These are phyloP conservation scores for Penicillium sp. DNA, from an alignment of 2,329 filamentous ascomycete species.

Conservation along the genomic window DNA sequence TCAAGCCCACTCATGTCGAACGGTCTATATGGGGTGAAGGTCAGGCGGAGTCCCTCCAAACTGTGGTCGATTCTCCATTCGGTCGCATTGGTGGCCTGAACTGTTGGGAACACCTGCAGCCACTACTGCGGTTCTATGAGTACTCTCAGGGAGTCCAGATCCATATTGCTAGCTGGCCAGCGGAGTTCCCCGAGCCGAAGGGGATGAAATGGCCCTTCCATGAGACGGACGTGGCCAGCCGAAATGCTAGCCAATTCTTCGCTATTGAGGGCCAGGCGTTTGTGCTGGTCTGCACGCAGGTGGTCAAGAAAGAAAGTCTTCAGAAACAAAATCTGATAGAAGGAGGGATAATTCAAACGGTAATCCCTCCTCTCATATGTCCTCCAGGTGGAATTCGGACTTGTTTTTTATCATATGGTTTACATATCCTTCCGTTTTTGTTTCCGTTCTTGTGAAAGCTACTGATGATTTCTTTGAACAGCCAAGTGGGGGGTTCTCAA, in stretches of 20 bases:
- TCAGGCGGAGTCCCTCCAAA: conserved; percentile 30
- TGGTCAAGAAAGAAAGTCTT: neutral
- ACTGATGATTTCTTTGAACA: too few relatives aligned
- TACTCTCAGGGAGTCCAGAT: conserved; percentile 45
- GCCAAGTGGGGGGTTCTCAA: neutral
- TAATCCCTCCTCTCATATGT: too few relatives aligned
- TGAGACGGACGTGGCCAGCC: neutral
- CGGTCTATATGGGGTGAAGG: conserved; percentile 49
- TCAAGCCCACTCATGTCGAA: conserved; percentile 54
- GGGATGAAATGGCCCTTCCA: neutral
- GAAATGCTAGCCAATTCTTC: neutral
- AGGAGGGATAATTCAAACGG: neutral
- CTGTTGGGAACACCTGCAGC: conserved; percentile 52
- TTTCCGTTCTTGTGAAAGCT: too few relatives aligned
- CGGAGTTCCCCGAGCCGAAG: neutral
- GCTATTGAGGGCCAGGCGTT: neutral
- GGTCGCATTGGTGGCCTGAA: conserved; percentile 30
- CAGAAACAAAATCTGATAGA: neutral
- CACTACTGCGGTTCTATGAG: conserved; percentile 48
- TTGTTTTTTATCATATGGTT: too few relatives aligned
- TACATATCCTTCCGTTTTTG: too few relatives aligned
- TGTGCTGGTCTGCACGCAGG: neutral
- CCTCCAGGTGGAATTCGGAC: too few relatives aligned
- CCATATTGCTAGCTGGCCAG: conserved; percentile 51
- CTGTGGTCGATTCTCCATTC: conserved; percentile 42